Conservation (phyloP, 257 asterid species). For the Datura wrightii region DNA sequence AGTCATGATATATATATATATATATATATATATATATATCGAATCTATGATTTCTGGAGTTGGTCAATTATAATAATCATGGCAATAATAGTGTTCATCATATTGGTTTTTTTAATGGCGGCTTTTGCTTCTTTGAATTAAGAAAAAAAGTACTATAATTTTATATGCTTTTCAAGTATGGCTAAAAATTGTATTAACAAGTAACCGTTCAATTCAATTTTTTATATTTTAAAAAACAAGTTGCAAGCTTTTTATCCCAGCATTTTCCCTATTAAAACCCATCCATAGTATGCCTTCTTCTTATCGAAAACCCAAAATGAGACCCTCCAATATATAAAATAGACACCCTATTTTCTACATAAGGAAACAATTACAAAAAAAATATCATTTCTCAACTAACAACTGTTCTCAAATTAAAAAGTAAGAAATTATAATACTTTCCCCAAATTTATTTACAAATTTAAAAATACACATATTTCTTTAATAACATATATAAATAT, state of each 20-base stretch:
- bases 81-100: not conserved
- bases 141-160: not conserved
- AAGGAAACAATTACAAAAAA: too few relatives aligned
- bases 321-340: not conserved
- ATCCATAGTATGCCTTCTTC: not conserved
- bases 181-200: not conserved
- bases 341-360: too few relatives aligned
- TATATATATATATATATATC: not conserved
- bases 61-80: not conserved
- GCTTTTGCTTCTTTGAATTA: conserved; percentile 9
- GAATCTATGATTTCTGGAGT: not conserved
- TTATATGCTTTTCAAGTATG: not conserved
- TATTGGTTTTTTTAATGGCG: not conserved
- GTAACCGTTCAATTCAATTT: not conserved
- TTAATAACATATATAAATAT: too few relatives aligned
- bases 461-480: too few relatives aligned
- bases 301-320: conserved; percentile 11
- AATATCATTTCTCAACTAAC: too few relatives aligned
- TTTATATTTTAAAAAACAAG: not conserved
- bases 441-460: too few relatives aligned
- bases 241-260: not conserved
- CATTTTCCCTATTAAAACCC: not conserved
- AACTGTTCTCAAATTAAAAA: too few relatives aligned
- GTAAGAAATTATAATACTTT: too few relatives aligned
- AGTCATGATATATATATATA: too few relatives aligned